phyloP scores from a whole-genome alignment of 2,329 filamentous ascomycete genomes.

The Aspergillus unguis region DNA sequence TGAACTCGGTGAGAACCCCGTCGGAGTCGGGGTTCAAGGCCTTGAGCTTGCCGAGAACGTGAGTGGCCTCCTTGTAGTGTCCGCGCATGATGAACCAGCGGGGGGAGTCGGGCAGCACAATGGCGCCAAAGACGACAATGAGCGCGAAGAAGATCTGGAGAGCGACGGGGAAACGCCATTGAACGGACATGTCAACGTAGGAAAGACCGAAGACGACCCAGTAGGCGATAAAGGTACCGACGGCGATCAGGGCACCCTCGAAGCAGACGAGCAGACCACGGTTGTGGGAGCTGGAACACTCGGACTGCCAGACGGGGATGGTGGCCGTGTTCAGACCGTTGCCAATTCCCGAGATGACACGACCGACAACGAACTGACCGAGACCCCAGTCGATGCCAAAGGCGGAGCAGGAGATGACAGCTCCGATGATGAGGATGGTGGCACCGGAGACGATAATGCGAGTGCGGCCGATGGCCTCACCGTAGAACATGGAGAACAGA shows the following conservation, averaged over 20 bases:
- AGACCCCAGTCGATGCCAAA: slow-evolving; percentile 26
- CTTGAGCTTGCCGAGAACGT: slow-evolving; percentile 48
- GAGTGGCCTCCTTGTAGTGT: slow-evolving; percentile 44
- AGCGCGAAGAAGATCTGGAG: slow-evolving; percentile 46
- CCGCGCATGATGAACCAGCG: slow-evolving; percentile 54
- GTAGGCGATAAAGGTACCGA: slow-evolving; percentile 34
- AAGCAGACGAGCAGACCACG: slow-evolving; percentile 35
- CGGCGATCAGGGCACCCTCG: slow-evolving; percentile 33
- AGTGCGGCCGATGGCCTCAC: slow-evolving; percentile 32
- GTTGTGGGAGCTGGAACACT: slow-evolving; percentile 33
- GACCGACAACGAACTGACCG: slow-evolving; percentile 42
- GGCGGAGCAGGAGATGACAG: slow-evolving; percentile 26
- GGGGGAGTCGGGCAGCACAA: slow-evolving; percentile 51
- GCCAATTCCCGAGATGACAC: slow-evolving; percentile 38
- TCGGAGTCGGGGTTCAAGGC: slow-evolving; percentile 37
- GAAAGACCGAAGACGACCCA: slow-evolving; percentile 37
- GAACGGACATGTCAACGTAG: slow-evolving; percentile 28
- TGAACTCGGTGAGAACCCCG: slow-evolving; percentile 26
- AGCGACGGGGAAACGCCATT: slow-evolving; percentile 48
- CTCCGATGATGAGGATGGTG: slow-evolving; percentile 43
- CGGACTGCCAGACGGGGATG: slow-evolving; percentile 41
- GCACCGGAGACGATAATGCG: slow-evolving; percentile 53
- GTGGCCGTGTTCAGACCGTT: slow-evolving; percentile 39
- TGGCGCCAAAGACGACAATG: slow-evolving; percentile 18
- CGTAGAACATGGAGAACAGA: slow-evolving; percentile 28